Percentiles rank a stretch among this genome's conserved stretches.
Evolutionary conservation across 78 protist species (phyloP).

Genomic region (Emiliania huxleyi): DNA sequence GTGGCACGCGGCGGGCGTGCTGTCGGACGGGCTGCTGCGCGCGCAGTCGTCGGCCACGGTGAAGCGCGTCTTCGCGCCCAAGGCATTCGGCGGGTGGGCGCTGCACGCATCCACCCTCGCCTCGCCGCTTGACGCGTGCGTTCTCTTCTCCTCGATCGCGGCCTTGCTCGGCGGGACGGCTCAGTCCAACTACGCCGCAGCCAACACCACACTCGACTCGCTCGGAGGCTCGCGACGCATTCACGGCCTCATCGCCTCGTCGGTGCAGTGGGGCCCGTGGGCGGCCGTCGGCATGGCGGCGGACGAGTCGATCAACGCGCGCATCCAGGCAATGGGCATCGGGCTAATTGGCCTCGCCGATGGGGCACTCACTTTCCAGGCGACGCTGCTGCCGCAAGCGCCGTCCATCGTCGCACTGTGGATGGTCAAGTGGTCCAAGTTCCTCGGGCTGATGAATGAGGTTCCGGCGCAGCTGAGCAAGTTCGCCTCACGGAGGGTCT

Average conservation of each 20-base stretch:
- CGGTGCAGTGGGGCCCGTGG: background rate
- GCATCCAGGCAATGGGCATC: background rate
- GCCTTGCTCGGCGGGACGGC: background rate
- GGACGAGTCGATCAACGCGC: background rate
- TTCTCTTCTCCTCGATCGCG: background rate
- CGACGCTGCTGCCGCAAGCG: background rate
- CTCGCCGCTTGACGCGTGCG: background rate
- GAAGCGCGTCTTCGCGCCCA: background rate
- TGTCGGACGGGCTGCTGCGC: constrained; percentile 13
- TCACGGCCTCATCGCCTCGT: background rate
- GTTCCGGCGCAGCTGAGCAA: background rate
- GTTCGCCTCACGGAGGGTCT: background rate
- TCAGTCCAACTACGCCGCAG: background rate
- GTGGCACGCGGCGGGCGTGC: constrained; percentile 25
- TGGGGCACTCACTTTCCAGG: background rate
- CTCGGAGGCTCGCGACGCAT: background rate
- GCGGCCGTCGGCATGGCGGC: background rate
- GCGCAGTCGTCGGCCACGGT: background rate
- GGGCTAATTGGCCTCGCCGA: background rate
- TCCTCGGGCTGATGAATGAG: too few relatives aligned
- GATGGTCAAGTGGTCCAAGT: background rate
- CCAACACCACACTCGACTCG: background rate
- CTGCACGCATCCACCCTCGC: background rate
- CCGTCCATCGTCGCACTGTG: background rate
- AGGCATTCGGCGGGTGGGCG: background rate